A percentile compares a stretch with the other conserved stretches of the same genome.
Conservation (phyloP, 768 basidiomycete species). For the Nidularia sp. region DNA sequence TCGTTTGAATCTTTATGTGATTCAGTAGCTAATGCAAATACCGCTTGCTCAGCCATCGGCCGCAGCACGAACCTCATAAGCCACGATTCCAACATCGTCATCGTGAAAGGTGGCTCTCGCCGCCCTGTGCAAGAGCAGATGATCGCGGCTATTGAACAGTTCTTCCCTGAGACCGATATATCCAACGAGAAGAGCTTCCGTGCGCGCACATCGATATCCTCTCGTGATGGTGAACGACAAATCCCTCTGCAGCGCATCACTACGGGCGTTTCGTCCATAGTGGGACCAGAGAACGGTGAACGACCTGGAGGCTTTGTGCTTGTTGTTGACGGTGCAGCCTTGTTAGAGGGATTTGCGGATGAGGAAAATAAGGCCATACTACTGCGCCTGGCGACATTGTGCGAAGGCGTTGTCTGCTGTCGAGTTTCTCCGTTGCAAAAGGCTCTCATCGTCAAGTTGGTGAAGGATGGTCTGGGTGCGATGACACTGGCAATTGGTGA, state of each 20-base stretch:
- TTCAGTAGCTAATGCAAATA: background rate
- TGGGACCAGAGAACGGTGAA: conserved; percentile 76
- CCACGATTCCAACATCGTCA: conserved; percentile 86
- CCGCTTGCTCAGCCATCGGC: conserved; percentile 68
- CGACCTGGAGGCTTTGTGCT: conserved; percentile 87
- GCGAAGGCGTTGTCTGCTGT: conserved; percentile 96
- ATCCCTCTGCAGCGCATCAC: conserved; percentile 57
- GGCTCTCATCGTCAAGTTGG: conserved; percentile 89
- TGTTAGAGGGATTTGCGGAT: conserved; percentile 63
- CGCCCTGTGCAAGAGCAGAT: conserved; percentile 81
- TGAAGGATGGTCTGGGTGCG: conserved; percentile 86
- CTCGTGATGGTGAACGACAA: conserved; percentile 10
- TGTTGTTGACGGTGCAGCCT: conserved; percentile 75
- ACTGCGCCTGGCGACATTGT: conserved; percentile 77
- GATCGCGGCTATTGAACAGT: conserved; percentile 73
- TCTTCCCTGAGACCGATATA: conserved; percentile 77
- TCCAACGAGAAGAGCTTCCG: conserved; percentile 27
- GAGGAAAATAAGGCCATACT: conserved; percentile 71
- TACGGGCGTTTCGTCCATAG: conserved; percentile 67
- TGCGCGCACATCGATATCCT: conserved; percentile 12
- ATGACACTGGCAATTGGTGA: conserved; percentile 99
- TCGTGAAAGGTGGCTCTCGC: conserved; percentile 75
- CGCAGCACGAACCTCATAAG: conserved; percentile 94
- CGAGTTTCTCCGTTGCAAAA: conserved; percentile 97
- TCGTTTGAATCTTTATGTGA: background rate